Evolutionary conservation across 805 yeast species (phyloP).

Genomic region (Naumovozyma dairenensis): DNA sequence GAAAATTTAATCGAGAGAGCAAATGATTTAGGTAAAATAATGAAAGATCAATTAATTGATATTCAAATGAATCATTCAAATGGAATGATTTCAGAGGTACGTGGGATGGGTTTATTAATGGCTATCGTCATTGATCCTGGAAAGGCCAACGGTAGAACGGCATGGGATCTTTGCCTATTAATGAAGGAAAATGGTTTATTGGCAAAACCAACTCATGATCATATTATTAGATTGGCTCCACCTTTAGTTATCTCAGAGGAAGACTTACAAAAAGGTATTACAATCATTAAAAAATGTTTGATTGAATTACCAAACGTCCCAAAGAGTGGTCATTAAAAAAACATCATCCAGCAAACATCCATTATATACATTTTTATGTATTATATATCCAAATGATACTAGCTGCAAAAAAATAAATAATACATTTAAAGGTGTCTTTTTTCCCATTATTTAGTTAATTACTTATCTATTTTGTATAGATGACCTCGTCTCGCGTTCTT

Average conservation of each 20-base stretch:
- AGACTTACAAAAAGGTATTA: conserved; percentile 75
- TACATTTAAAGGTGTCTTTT: background rate
- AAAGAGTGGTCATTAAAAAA: too few relatives aligned
- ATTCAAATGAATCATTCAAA: conserved; percentile 42
- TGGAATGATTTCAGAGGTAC: conserved; percentile 50
- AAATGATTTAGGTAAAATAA: conserved; percentile 53
- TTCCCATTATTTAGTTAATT: background rate
- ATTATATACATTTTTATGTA: too few relatives aligned
- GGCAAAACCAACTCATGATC: conserved; percentile 95
- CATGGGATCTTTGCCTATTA: conserved; percentile 90
- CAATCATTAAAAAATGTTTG: conserved; percentile 43
- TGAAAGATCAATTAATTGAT: conserved; percentile 48
- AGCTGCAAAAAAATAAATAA: background rate
- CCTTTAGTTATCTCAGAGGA: conserved; percentile 86
- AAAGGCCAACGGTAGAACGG: conserved; percentile 79
- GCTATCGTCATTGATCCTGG: conserved; percentile 86
- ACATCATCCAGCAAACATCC: too few relatives aligned
- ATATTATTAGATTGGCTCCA: conserved; percentile 92
- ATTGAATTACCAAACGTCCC: conserved; percentile 8
- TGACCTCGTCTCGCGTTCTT: conserved; percentile 1
- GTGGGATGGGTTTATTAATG: conserved; percentile 80
- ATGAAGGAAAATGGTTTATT: conserved; percentile 83
- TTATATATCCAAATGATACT: too few relatives aligned
- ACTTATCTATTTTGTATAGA: background rate
- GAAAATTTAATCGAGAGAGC: conserved; percentile 81